phyloP scores from a whole-genome alignment of 768 basidiomycete genomes.

The Tulasnella sp. region DNA sequence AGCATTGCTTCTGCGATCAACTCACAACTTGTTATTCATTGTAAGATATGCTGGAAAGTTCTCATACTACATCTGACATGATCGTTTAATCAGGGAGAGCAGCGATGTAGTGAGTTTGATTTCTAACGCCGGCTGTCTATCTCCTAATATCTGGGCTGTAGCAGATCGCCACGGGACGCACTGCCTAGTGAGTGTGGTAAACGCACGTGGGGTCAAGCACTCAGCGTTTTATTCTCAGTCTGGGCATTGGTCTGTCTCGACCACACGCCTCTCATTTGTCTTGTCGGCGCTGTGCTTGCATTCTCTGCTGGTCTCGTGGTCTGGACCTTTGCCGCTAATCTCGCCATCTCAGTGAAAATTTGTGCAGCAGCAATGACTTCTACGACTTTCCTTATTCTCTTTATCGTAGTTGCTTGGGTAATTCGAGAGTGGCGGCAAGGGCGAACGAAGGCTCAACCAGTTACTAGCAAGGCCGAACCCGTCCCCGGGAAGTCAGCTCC shows the following conservation, averaged over 20 bases:
- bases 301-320: conserved; percentile 26
- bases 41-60: neutral
- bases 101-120: conserved; percentile 25
- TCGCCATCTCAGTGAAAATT: neutral
- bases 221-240: conserved; percentile 31
- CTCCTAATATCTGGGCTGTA: neutral
- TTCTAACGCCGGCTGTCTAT: too few species aligned
- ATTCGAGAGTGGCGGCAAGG: conserved; percentile 13
- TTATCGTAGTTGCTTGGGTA: conserved; percentile 23
- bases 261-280: conserved; percentile 26
- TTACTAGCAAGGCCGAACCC: neutral
- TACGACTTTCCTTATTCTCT: conserved; percentile 20
- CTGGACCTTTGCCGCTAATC: conserved; percentile 20
- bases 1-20: conserved; percentile 28
- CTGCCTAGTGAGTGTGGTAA: conserved; percentile 17
- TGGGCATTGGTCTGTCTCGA: conserved; percentile 25
- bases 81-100: conserved; percentile 1
- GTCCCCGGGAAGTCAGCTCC: neutral
- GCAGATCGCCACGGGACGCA: conserved; percentile 23
- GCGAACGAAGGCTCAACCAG: conserved; percentile 42
- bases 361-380: conserved; percentile 13
- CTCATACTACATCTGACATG: neutral
- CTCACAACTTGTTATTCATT: conserved; percentile 26
- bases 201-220: neutral
- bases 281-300: conserved; percentile 25